A percentile compares a stretch with the other conserved stretches of the same genome.
phyloP scores from a whole-genome alignment of 164 flowering plant species.

The Vitis vinifera region ASM3070453v1 NC_081806.1:2826501-2827000 shows the following conservation, averaged over 20 bases:
- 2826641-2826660: neutral
- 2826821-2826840: constrained; percentile 26
- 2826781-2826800: constrained; percentile 15
- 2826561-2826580: constrained; percentile 48
- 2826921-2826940: constrained; percentile 44
- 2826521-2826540: constrained; percentile 78
- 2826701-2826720: neutral
- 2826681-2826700: neutral
- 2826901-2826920: constrained; percentile 68
- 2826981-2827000: constrained; percentile 41
- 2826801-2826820: constrained; percentile 34
- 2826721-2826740: constrained; percentile 33
- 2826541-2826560: constrained; percentile 81
- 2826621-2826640: too few species aligned
- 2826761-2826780: constrained; percentile 19
- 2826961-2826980: constrained; percentile 83
- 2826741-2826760: constrained; percentile 29
- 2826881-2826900: constrained; percentile 76
- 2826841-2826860: constrained; percentile 49
- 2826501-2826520: constrained; percentile 63
- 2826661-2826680: neutral
- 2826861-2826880: constrained; percentile 70
- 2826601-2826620: neutral
- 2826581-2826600: constrained; percentile 30
- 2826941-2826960: constrained; percentile 48